phyloP scores from a whole-genome alignment of 352 stramenopile genomes.

The Phytophthora sojae region DNA sequence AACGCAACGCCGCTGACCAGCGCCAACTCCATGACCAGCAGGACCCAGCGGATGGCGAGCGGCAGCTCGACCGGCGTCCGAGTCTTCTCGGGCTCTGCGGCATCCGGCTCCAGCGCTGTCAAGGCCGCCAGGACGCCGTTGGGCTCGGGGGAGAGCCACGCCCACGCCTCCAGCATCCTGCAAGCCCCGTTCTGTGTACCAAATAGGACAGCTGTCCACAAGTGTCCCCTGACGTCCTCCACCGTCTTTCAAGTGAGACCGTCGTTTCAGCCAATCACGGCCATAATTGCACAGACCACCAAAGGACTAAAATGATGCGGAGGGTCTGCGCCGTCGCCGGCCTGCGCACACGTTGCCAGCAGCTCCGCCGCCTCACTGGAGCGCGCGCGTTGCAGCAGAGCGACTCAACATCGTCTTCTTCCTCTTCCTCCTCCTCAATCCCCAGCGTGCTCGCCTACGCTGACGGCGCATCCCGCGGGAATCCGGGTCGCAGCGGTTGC shows the following conservation, averaged over 20 bases:
- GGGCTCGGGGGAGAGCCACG: constrained; percentile 29
- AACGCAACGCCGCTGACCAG: constrained; percentile 39
- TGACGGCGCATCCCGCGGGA: constrained; percentile 77
- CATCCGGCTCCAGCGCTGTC: constrained; percentile 26
- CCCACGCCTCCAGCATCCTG: constrained; percentile 10
- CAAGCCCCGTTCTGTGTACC: no score
- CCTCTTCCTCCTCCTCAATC: constrained; percentile 13
- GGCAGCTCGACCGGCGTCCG: constrained; percentile 21
- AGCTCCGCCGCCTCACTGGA: neutral
- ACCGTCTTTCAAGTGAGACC: no score
- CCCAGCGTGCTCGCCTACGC: constrained; percentile 53
- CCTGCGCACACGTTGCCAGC: neutral
- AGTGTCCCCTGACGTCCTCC: neutral
- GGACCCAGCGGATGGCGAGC: constrained; percentile 27
- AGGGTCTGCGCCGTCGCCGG: neutral
- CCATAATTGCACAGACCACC: neutral
- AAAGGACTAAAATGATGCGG: neutral
- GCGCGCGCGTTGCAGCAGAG: neutral
- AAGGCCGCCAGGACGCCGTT: constrained; percentile 47
- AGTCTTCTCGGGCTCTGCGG: neutral
- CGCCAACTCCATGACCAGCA: constrained; percentile 56
- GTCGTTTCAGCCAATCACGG: neutral
- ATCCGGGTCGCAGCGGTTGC: constrained; percentile 68
- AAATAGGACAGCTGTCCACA: no score
- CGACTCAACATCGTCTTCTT: neutral